phyloP scores from a whole-genome alignment of 2,329 filamentous ascomycete species.

The Xylariaceae sp. region DNA sequence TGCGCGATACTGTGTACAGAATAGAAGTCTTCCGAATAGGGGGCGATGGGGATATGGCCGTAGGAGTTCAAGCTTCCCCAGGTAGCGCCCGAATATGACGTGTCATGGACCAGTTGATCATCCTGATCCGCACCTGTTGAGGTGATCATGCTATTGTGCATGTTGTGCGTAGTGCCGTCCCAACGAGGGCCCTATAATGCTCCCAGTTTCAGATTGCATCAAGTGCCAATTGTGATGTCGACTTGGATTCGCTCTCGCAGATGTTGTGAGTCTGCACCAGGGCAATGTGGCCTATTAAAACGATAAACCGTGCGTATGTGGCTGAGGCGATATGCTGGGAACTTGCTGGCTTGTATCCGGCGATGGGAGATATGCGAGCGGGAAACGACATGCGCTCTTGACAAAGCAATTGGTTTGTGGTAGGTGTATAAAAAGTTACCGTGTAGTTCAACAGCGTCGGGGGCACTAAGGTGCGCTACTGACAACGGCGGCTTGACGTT shows the following conservation, averaged over 20 bases:
- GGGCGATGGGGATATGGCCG: slow-evolving; percentile 67
- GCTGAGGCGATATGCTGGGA: slow-evolving; percentile 23
- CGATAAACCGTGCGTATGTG: slow-evolving; percentile 24
- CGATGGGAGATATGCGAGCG: slow-evolving; percentile 38
- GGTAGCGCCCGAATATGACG: slow-evolving; percentile 43
- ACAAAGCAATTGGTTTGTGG: slow-evolving; percentile 40
- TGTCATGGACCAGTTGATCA: slow-evolving; percentile 44
- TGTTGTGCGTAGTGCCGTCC: slow-evolving; percentile 30
- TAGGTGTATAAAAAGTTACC: slow-evolving; percentile 33
- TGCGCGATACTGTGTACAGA: slow-evolving; percentile 46
- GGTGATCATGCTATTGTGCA: slow-evolving; percentile 48
- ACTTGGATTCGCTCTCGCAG: slow-evolving; percentile 19
- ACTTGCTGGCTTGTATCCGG: slow-evolving; percentile 33
- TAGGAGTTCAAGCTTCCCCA: slow-evolving; percentile 62
- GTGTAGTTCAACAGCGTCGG: slow-evolving; percentile 35
- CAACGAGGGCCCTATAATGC: slow-evolving; percentile 19
- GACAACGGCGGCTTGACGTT: slow-evolving; percentile 28
- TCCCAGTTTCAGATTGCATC: slow-evolving; percentile 23
- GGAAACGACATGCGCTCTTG: slow-evolving; percentile 49
- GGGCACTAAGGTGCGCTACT: slow-evolving; percentile 37
- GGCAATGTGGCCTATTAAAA: slow-evolving; percentile 19
- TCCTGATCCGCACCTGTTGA: slow-evolving; percentile 47
- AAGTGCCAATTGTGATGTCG: slow-evolving; percentile 23
- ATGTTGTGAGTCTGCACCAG: slow-evolving; percentile 23
- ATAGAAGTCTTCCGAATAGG: slow-evolving; percentile 65